Evolutionary conservation across 345 rosid genomes (phyloP), one percentile per base, ranked within the genome.

Genomic region (Eucalyptus paniculata): DNA sequence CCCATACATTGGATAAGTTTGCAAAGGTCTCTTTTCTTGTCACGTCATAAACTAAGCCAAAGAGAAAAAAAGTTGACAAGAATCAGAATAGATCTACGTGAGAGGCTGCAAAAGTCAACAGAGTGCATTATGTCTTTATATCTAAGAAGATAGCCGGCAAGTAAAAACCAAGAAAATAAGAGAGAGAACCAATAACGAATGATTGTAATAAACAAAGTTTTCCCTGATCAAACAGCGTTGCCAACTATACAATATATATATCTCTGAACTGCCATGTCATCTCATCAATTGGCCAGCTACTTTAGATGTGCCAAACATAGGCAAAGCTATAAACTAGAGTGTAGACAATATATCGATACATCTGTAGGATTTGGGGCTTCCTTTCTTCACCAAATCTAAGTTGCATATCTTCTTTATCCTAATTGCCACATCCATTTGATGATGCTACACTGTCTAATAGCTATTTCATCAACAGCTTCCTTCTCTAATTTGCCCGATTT

Each of bases 21-120:
- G 97, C 94, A 91, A 97, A 97, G 67, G 98, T 95, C 90, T 97
- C 99, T 91, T 99, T 95, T 90, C 95, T 90, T 37, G 99, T 97
- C 92, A 97, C 99, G 90, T 97, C 99, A 87, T 97, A 97, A 88
- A 97, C 99, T 97, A 92, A 86, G 90, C 87, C 69, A 88, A 34
- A 82, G 32, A 51, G 62, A 34, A 49, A 72, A 21, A 21, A 77
- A 40, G 30, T 3, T 3, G 1, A 77, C 47, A 77, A 77, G 83
- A 77, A 77, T 21, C 83, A 77, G 83, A 24, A 77, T 77, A 77
- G 47, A 5, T 77, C 47, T 37, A 77, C 1, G 3, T 37, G 28
- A 77, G 28, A 77, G 83, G 30, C 47, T 6, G 2, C 47, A 77
- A 77, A 77, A 77, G 83, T 77, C 45, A 77, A 40, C 28, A 40